phyloP scores from a whole-genome alignment of 768 basidiomycete species.

The Cubamyces sp. region DNA sequence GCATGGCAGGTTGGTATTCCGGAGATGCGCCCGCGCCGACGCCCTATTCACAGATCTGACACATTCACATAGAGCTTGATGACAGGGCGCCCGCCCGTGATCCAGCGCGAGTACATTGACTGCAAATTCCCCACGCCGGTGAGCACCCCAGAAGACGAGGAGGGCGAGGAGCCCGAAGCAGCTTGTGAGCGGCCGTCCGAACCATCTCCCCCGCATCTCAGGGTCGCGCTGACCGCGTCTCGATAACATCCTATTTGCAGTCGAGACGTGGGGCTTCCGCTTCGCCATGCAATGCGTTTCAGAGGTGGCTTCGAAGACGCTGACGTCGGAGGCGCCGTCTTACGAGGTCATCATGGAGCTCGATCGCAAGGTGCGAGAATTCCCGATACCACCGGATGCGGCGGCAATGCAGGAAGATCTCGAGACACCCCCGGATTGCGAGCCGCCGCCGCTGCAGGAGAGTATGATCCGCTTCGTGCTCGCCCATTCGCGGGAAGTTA shows the following conservation, averaged over 20 bases:
- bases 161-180: slow-evolving; percentile 24
- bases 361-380: slow-evolving; percentile 72
- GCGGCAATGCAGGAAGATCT: slow-evolving; percentile 41
- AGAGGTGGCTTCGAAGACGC: slow-evolving; percentile 61
- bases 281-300: slow-evolving; percentile 71
- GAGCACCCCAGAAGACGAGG: slow-evolving; percentile 34
- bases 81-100: slow-evolving; percentile 72
- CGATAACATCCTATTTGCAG: slow-evolving; percentile 38
- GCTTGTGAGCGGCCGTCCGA: slow-evolving; percentile 14
- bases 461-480: slow-evolving; percentile 47
- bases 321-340: slow-evolving; percentile 66
- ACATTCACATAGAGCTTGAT: slow-evolving; percentile 55
- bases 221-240: neutral
- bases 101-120: slow-evolving; percentile 68
- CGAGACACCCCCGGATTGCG: slow-evolving; percentile 26
- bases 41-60: neutral
- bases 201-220: neutral
- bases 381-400: slow-evolving; percentile 52
- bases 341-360: slow-evolving; percentile 70
- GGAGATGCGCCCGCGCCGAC: neutral
- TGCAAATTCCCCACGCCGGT: slow-evolving; percentile 54
- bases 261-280: slow-evolving; percentile 61
- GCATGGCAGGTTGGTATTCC: slow-evolving; percentile 59
- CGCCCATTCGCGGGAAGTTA: slow-evolving; percentile 51
- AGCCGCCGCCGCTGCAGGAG: slow-evolving; percentile 29